These are phyloP conservation scores for Citrus mangshanensis DNA, from an alignment of 345 rosid species.

Conservation along the genomic window DNA sequence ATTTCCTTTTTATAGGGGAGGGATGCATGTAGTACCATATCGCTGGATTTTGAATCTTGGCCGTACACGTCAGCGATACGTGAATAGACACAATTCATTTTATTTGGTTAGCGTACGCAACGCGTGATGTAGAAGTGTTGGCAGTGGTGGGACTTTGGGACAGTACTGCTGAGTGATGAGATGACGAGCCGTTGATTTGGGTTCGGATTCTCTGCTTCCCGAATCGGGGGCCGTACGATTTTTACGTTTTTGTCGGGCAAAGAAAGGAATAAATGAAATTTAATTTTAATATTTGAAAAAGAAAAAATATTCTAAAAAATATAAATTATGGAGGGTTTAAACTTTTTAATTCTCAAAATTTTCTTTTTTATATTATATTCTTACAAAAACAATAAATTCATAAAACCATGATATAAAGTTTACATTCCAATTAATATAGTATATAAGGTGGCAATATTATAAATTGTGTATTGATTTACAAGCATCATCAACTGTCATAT, in stretches of 20 bases:
- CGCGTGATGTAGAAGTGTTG: conserved; percentile 12
- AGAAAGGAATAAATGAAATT: neutral
- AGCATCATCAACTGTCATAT: no score
- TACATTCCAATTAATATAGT: no score
- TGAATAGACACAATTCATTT: neutral
- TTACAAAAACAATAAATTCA: no score
- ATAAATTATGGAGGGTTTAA: neutral
- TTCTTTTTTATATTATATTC: no score
- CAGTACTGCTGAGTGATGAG: neutral
- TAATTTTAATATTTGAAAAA: no score
- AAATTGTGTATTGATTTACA: no score
- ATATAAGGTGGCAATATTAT: no score
- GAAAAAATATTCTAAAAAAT: no score
- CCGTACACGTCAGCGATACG: conserved; percentile 87
- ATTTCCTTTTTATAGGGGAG: neutral
- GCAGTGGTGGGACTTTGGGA: neutral
- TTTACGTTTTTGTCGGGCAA: neutral
- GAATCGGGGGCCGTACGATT: neutral
- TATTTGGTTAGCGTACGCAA: conserved; percentile 13
- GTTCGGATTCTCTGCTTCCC: neutral
- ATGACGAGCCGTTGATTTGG: neutral
- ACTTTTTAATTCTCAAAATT: no score
- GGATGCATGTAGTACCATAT: conserved; percentile 33
- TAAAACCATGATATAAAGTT: no score
- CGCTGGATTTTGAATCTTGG: conserved; percentile 37